Evolutionary conservation across 805 yeast genomes (phyloP).

Genomic region (Candida morakotiae): DNA sequence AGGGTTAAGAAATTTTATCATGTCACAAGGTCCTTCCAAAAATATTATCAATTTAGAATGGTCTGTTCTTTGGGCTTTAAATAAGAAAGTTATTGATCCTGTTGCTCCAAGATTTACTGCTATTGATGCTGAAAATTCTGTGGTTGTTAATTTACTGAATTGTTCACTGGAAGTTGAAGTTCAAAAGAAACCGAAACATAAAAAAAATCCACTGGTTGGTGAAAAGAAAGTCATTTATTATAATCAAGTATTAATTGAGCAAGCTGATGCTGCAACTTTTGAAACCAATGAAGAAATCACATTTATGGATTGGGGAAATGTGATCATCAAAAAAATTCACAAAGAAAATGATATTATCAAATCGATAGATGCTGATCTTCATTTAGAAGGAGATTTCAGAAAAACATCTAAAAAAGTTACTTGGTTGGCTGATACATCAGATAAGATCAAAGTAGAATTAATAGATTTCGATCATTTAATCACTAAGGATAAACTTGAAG

Average conservation of each 20-base stretch:
- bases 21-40: slow-evolving; percentile 96
- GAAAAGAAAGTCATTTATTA: slow-evolving; percentile 69
- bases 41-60: slow-evolving; percentile 96
- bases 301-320: slow-evolving; percentile 98
- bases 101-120: slow-evolving; percentile 95
- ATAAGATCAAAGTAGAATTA: slow-evolving; percentile 68
- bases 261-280: slow-evolving; percentile 67
- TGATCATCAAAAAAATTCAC: slow-evolving; percentile 65
- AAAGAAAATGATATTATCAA: slow-evolving; percentile 57
- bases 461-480: slow-evolving; percentile 93
- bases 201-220: slow-evolving; percentile 91
- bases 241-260: slow-evolving; percentile 70
- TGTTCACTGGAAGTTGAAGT: slow-evolving; percentile 61
- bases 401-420: slow-evolving; percentile 93
- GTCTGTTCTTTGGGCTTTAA: slow-evolving; percentile 96
- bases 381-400: slow-evolving; percentile 95
- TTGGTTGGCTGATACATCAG: slow-evolving; percentile 85
- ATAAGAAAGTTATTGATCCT: slow-evolving; percentile 96
- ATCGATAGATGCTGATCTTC: slow-evolving; percentile 69
- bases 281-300: slow-evolving; percentile 82
- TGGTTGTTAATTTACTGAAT: slow-evolving; percentile 66
- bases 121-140: slow-evolving; percentile 54
- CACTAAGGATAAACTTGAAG: slow-evolving; percentile 92
- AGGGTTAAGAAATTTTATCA: slow-evolving; percentile 89
- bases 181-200: slow-evolving; percentile 87